A percentile compares a stretch with the other conserved stretches of the same genome.
phyloP scores from a whole-genome alignment of 2,329 filamentous ascomycete species.

The Penicillium sp. region DNA sequence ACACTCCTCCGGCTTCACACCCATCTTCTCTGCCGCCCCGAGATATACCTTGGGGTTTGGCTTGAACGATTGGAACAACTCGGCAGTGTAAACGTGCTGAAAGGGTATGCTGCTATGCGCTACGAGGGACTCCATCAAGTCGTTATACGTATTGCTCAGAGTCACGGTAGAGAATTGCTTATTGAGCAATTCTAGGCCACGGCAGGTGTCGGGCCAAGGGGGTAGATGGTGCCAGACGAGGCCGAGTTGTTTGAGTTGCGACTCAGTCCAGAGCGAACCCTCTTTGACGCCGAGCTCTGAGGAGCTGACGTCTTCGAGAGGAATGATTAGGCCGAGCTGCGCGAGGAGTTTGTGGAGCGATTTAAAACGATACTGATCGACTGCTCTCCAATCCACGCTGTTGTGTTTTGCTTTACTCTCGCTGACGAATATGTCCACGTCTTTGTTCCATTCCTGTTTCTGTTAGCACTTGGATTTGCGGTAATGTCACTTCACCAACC shows the following conservation, averaged over 20 bases:
- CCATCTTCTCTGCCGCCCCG: conserved; percentile 52
- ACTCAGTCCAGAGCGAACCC: neutral
- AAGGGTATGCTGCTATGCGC: conserved; percentile 55
- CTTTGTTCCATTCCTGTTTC: neutral
- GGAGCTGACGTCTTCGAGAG: neutral
- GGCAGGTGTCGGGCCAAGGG: conserved; percentile 59
- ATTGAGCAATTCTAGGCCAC: conserved; percentile 53
- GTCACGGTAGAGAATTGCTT: conserved; percentile 56
- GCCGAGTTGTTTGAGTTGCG: conserved; percentile 42
- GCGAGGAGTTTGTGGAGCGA: neutral
- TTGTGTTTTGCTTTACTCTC: neutral
- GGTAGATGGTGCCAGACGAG: conserved; percentile 63
- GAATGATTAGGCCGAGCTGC: neutral
- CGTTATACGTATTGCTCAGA: conserved; percentile 65
- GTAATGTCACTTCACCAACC: neutral
- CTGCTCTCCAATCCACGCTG: neutral
- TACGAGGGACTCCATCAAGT: conserved; percentile 58
- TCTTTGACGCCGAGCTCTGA: neutral
- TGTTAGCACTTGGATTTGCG: neutral
- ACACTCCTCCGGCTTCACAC: conserved; percentile 54
- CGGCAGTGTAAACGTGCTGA: conserved; percentile 56
- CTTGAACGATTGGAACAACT: conserved; percentile 67
- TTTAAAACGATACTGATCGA: neutral
- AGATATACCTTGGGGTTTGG: conserved; percentile 61
- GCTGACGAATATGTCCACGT: neutral